Base-by-base conservation (phyloP, 345 rosid genomes). In the Citrus maxima region DNA sequence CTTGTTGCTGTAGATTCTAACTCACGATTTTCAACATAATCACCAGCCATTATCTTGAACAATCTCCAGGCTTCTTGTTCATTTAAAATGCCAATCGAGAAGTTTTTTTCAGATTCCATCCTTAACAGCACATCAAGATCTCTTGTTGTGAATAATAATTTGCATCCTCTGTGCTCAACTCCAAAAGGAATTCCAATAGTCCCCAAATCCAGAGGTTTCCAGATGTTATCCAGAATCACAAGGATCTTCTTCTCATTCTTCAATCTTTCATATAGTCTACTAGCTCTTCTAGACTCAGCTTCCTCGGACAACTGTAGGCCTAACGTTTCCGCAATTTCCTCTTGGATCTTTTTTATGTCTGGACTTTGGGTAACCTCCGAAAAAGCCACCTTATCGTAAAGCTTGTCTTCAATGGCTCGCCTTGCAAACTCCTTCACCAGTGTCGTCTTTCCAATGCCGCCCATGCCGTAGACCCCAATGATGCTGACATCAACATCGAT, bases 1-100 rank as follows among this genome's bases (percentile, higher is more conserved):
- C 4, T 4, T 32, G 5, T 32, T 18, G 84, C 85, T 10, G 75
- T 2, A 30, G 77, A 1, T 5, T 8, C 18, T 49, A 87, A 37
- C 0, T 51, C 54, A 7, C 6, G 18, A 24, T 21, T 35, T 30
- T 79, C 69, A 21, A 66, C 37, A 37, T 9, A 0, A 3, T 54
- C 67, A 5, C 83, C 82, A 0, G 76, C 79, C 30, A 16, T 16
- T 2, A 14, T 64, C 38, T 30, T 64, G 1, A 64, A 64, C 67
- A 64, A 64, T 30, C 14, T 30, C 40, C 67, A 46, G 13, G 51
- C 16, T 12, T 46, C 51, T 46, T 46, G 0, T 12, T 46, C 51
- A 46, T 46, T 46, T 30, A 64, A 30, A 16, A 0, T 1, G 2
- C 1, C 8, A 2, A 64, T 21, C 3, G 4, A 24, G 5, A 30